A percentile compares a stretch with the other conserved stretches of the same genome.
Conservation (phyloP, 2,329 filamentous ascomycete genomes). For the Ceratocystis eucalypticola region DNA sequence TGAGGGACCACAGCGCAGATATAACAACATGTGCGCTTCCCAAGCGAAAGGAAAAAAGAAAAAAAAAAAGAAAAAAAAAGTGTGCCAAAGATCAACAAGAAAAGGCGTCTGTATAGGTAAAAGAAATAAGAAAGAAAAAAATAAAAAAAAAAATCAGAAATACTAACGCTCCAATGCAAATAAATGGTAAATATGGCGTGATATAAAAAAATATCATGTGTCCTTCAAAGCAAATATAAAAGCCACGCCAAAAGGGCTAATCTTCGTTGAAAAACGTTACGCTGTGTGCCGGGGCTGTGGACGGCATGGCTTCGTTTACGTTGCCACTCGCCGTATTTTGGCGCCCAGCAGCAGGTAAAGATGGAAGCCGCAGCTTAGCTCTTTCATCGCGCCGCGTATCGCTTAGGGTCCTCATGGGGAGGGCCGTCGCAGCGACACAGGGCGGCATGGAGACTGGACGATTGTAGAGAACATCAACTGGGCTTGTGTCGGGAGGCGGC, state of each 20-base stretch:
- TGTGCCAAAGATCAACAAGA: neutral
- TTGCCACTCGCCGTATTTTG: conserved; percentile 34
- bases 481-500: conserved; percentile 35
- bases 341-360: neutral
- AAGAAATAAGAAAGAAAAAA: neutral
- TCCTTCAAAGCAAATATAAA: neutral
- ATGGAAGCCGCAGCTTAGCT: conserved; percentile 19
- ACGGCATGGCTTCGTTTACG: conserved; percentile 44
- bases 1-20: neutral
- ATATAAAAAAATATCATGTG: neutral
- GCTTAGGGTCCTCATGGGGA: conserved; percentile 37
- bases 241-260: neutral
- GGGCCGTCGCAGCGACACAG: conserved; percentile 31
- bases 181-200: neutral
- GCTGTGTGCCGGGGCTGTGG: conserved; percentile 39
- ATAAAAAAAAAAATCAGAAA: conserved; percentile 3
- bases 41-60: neutral
- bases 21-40: neutral
- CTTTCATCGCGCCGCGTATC: conserved; percentile 35
- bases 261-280: conserved; percentile 20
- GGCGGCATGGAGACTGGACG: conserved; percentile 38
- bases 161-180: conserved; percentile 1
- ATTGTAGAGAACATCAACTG: conserved; percentile 51
- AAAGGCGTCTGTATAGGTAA: neutral
- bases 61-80: neutral